Percentiles rank a stretch among this genome's conserved stretches.
Evolutionary conservation across 2,329 filamentous ascomycete species (phyloP).

Genomic region (Emergomyces pasteurianus): DNA sequence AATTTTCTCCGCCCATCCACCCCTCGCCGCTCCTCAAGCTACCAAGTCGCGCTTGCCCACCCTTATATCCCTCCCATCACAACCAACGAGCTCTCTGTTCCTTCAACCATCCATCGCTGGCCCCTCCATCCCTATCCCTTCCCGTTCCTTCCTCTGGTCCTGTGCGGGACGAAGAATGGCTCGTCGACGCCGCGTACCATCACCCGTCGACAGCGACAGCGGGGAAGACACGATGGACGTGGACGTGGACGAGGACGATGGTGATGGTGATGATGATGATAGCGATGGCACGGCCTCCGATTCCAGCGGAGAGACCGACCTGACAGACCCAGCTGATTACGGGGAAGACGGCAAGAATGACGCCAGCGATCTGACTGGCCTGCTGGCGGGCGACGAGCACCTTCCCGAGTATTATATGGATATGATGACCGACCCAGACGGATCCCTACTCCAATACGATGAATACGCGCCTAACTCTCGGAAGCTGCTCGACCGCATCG

Average conservation of each 20-base stretch:
- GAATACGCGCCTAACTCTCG: not conserved
- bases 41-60: not conserved
- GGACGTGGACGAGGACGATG: not conserved
- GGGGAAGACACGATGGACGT: not conserved
- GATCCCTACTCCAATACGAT: not conserved
- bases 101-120: not conserved
- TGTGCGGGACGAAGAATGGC: not conserved
- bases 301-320: not conserved
- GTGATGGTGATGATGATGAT: not conserved
- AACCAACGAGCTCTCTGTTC: not conserved
- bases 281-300: not conserved
- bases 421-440: not conserved
- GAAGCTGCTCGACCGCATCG: constrained; percentile 2
- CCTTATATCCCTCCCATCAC: not conserved
- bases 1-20: not conserved
- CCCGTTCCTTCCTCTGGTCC: not conserved
- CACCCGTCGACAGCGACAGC: not conserved
- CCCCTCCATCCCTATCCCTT: not conserved
- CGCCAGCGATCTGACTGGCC: constrained; percentile 1
- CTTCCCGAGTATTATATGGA: constrained; percentile 2
- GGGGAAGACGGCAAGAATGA: not conserved
- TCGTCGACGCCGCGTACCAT: not conserved
- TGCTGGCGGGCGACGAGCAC: constrained; percentile 3
- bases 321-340: constrained; percentile 6
- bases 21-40: not conserved